phyloP scores from a whole-genome alignment of 2,329 filamentous ascomycete species.

The Capronia americana region DNA sequence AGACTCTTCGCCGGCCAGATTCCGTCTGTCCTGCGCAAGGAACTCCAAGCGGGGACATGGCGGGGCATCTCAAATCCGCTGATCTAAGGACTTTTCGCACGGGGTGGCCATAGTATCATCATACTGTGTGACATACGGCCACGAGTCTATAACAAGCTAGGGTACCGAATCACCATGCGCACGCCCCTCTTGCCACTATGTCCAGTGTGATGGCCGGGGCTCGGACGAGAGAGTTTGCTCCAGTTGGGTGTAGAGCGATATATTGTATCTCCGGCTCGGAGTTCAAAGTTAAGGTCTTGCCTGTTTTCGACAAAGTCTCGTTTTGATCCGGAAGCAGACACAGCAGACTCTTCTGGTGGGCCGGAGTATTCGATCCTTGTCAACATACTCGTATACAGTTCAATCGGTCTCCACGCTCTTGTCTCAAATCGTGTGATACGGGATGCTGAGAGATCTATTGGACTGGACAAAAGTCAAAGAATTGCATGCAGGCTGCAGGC shows the following conservation, averaged over 20 bases:
- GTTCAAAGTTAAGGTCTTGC: not conserved
- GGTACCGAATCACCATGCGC: not conserved
- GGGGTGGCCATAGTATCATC: not conserved
- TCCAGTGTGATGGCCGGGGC: not conserved
- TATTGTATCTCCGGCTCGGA: not conserved
- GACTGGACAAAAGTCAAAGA: not conserved
- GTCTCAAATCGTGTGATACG: not conserved
- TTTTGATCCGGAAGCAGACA: not conserved
- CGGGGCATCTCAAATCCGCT: not conserved
- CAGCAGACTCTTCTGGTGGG: not conserved
- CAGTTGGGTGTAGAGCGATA: not conserved
- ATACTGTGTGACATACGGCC: not conserved
- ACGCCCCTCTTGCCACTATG: not conserved
- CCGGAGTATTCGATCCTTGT: too few species aligned
- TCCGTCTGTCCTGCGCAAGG: not conserved
- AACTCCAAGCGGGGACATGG: not conserved
- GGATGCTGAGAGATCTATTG: not conserved
- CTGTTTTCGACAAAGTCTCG: slow-evolving; percentile 2
- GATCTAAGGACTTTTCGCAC: not conserved
- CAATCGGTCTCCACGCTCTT: not conserved
- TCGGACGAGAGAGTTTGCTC: not conserved
- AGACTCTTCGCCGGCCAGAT: too few species aligned
- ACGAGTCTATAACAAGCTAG: not conserved
- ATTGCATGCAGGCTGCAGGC: not conserved
- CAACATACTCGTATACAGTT: too few species aligned